Conservation (phyloP, 257 asterid species). For the Coffea eugenioides region DNA sequence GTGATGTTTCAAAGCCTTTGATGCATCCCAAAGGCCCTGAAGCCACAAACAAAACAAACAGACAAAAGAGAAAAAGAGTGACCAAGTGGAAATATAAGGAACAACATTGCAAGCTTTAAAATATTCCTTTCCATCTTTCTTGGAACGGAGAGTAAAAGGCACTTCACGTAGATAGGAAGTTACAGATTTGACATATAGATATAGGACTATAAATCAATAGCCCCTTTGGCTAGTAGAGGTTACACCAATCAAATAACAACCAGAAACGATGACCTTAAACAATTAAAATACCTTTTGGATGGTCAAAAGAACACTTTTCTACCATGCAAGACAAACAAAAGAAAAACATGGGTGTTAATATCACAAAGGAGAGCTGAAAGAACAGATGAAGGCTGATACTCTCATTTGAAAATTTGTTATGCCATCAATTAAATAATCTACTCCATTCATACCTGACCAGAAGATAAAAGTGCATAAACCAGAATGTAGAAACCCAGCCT, state of each 20-base stretch:
- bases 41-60: neutral
- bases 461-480: conserved; percentile 73
- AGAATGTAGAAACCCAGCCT: conserved; percentile 66
- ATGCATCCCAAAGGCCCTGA: neutral
- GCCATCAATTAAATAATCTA: neutral
- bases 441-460: conserved; percentile 36
- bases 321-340: neutral
- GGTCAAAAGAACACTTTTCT: neutral
- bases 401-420: too few relatives aligned
- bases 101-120: neutral
- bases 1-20: neutral
- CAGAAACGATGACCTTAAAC: neutral
- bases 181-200: neutral
- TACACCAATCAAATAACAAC: neutral
- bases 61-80: too few relatives aligned
- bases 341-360: neutral
- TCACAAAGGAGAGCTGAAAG: too few relatives aligned
- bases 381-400: too few relatives aligned
- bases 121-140: neutral
- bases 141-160: neutral
- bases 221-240: neutral
- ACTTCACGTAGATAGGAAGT: neutral
- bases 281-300: neutral
- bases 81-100: neutral
- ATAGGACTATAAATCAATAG: neutral